Evolutionary conservation across 1,284 basidiomycete genomes (phyloP), one percentile per base, ranked within the genome.

Genomic region (Inonotus hispidus): DNA sequence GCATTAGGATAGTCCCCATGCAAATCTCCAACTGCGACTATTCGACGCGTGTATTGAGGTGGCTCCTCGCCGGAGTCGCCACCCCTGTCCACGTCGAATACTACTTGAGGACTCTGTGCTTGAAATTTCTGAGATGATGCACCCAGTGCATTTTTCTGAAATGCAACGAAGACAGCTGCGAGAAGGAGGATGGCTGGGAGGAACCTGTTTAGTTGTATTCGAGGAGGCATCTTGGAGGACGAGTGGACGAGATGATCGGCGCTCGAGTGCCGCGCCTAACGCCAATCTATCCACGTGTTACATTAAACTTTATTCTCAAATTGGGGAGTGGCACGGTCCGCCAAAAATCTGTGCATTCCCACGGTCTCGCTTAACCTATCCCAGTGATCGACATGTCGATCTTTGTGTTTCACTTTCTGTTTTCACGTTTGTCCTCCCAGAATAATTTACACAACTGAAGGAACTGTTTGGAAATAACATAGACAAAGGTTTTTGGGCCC

Each of bases 11-110:
- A 70, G 73, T 93, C 90, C 0, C 90, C 89, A 68, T 94, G 92
- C 14, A 94, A 71, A 69, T 94, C 92, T 3, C 90, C 92, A 0
- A 93, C 86, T 3, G 90, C 90, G 0, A 93, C 85, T 37, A 91
- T 85, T 60, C 77, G 80, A 11, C 82, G 73, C 47, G 60, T 69
- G 61, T 58, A 46, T 23, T 58, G 35, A 8, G 37, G 21, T 46
- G 3, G 14, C n/a, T 10, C 21, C 10, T 27, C 6, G 55, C 7
- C 7, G 11, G n/a, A 49, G n/a, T 49, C 23, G 5, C 6, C 14
- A 25, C n/a, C n/a, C n/a, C 47, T 23, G 21, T 21, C 13, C 27
- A 29, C 6, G 47, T 27, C n/a, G n/a, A 16, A 14, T 43, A 16
- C 16, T 43, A 43, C 41, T 21, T 16, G 19, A 43, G 2, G 16